phyloP scores from a whole-genome alignment of 2,329 filamentous ascomycete genomes.

The Sporothrix dimorphospora region DNA sequence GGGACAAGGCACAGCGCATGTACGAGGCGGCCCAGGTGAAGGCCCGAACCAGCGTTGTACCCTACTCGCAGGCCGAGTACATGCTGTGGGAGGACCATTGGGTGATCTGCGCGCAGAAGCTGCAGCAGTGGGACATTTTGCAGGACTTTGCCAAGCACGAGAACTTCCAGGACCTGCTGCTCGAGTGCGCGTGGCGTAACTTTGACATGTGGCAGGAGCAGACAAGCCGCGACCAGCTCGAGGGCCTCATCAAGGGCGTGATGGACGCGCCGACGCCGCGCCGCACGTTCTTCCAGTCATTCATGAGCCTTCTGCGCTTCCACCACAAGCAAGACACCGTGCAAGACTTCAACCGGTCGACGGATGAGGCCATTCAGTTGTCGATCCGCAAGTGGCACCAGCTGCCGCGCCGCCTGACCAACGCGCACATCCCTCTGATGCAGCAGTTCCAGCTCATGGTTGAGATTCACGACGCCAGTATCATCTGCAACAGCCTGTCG shows the following conservation, averaged over 20 bases:
- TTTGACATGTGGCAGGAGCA: constrained; percentile 91
- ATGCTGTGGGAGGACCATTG: constrained; percentile 99
- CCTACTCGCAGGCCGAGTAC: constrained; percentile 95
- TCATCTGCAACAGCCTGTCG: constrained; percentile 89
- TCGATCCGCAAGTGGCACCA: constrained; percentile 99
- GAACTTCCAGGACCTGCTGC: constrained; percentile 92
- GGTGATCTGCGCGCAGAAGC: constrained; percentile 95
- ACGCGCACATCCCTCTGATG: constrained; percentile 90
- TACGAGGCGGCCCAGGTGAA: constrained; percentile 98
- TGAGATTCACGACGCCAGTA: constrained; percentile 94
- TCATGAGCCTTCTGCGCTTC: constrained; percentile 93
- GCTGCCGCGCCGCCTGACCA: constrained; percentile 88
- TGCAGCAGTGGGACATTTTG: constrained; percentile 98
- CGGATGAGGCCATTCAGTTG: constrained; percentile 95
- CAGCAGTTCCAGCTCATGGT: constrained; percentile 98
- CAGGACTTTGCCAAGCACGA: constrained; percentile 98
- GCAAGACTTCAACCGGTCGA: constrained; percentile 83
- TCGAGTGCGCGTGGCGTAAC: constrained; percentile 95
- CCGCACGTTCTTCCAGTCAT: constrained; percentile 95
- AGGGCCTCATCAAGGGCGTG: constrained; percentile 92
- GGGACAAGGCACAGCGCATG: constrained; percentile 97
- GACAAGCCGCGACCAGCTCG: constrained; percentile 85
- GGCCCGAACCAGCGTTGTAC: constrained; percentile 91
- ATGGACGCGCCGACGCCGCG: constrained; percentile 96
- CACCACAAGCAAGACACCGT: constrained; percentile 83